Evolutionary conservation across 2,329 filamentous ascomycete genomes (phyloP), one percentile per base, ranked within the genome.

Genomic region (Tympanopsis confertula): DNA sequence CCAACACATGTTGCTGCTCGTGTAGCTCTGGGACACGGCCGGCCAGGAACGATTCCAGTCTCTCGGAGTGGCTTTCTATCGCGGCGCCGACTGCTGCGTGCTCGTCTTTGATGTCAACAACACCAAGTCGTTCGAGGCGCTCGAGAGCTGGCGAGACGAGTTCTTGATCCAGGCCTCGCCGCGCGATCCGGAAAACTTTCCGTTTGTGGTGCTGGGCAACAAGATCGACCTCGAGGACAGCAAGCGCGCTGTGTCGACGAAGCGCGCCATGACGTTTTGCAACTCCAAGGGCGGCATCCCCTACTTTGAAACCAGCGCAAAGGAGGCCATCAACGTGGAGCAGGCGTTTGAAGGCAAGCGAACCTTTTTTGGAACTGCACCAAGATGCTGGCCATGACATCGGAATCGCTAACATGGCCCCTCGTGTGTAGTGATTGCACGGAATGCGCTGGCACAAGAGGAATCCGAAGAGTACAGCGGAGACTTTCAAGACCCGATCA

Each of bases 91-190:
- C 68, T 96, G 89, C 74, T 96, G 91, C 58, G 89, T 96, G 42
- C 71, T 98, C 39, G 89, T 96, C 38, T 96, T 91, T 68, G 89
- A 98, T 56, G 89, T 98, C 62, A 98, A 98, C 69, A 96, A 95
- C 61, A 84, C 88, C 44, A 98, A 98, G 76, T 94, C 87, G 60
- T 98, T 98, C 61, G 91, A 98, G 59, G 93, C 89, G 13, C 75
- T 98, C 42, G 91, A 98, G 59, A 94, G 87, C 64, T 98, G 91
- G 91, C 75, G 91, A 53, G 91, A 98, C 56, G 91, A 98, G 61
- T 98, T 98, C 57, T 64, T 98, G 49, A 94, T 98, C 50, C 91
- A 98, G 64, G 91, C 91, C 5, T 94, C 86, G 48, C 91, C 91
- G 4, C 80, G 93, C 55, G 91, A 98, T 51, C 91, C 91, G 2